These are phyloP conservation scores for Powellomyces hirtus DNA, from an alignment of 192 early-diverging fungal species.

Conservation along the genomic window DNA sequence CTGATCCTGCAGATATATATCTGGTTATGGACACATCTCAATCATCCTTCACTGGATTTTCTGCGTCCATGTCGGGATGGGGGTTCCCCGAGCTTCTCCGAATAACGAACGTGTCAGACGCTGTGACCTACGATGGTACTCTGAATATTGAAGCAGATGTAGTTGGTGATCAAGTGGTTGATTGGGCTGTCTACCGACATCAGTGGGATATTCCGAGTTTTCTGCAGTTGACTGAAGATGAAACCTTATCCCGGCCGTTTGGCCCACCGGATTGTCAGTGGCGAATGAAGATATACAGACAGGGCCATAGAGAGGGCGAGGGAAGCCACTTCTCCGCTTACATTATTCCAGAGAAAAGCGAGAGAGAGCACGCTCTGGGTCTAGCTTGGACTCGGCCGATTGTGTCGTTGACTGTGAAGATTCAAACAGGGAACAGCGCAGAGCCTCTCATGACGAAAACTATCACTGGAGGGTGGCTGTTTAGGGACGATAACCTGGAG, in stretches of 20 bases:
- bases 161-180: slow-evolving; percentile 17
- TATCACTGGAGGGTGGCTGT: slow-evolving; percentile 45
- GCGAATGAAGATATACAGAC: slow-evolving; percentile 22
- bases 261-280: slow-evolving; percentile 37
- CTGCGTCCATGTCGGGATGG: slow-evolving; percentile 37
- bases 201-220: slow-evolving; percentile 32
- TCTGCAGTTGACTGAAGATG: slow-evolving; percentile 5
- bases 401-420: slow-evolving; percentile 39
- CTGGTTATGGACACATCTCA: slow-evolving; percentile 29
- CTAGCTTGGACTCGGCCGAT: slow-evolving; percentile 33
- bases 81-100: slow-evolving; percentile 41
- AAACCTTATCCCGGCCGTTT: slow-evolving; percentile 25
- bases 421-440: neutral
- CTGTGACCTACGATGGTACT: slow-evolving; percentile 26
- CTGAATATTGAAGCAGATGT: slow-evolving; percentile 39
- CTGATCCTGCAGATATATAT: slow-evolving; percentile 24
- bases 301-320: slow-evolving; percentile 15
- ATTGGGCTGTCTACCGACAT: slow-evolving; percentile 33
- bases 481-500: slow-evolving; percentile 11
- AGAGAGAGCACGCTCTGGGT: slow-evolving; percentile 22
- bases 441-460: slow-evolving; percentile 33
- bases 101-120: slow-evolving; percentile 25
- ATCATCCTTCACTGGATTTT: slow-evolving; percentile 36
- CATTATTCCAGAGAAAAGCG: slow-evolving; percentile 26
- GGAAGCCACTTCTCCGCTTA: slow-evolving; percentile 29